Evolutionary conservation across 2,329 filamentous ascomycete species (phyloP).

Genomic region (Pseudogymnoascus sp.): DNA sequence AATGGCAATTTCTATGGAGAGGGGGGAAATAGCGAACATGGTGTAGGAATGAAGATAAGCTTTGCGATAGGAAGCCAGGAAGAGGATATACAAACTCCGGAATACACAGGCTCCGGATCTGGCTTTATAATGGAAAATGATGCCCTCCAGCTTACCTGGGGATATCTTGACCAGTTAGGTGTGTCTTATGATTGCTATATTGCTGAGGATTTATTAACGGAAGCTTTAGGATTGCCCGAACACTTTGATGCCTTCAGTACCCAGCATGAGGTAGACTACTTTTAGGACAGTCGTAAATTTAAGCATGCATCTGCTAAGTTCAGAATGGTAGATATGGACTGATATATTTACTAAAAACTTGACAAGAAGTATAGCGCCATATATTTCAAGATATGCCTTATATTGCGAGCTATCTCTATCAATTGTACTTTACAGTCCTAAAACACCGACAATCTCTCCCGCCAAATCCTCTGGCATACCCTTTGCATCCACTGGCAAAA

Average conservation of each 20-base stretch:
- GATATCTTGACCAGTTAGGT: not conserved
- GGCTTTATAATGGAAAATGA: not conserved
- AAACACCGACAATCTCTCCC: slow-evolving; percentile 8
- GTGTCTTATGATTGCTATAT: not conserved
- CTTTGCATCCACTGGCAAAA: slow-evolving; percentile 25
- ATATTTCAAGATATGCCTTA: not conserved
- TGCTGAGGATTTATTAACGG: not conserved
- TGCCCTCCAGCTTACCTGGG: not conserved
- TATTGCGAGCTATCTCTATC: not conserved
- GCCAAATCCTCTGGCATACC: slow-evolving; percentile 6
- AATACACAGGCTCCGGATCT: not conserved
- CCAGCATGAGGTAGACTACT: not conserved
- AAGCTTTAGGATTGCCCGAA: not conserved
- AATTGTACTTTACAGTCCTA: not conserved
- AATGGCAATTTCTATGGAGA: not conserved
- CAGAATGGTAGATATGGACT: not conserved
- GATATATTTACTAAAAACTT: not conserved
- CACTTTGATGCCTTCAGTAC: not conserved
- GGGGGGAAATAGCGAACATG: not conserved
- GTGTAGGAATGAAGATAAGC: not conserved
- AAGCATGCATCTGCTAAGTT: not conserved
- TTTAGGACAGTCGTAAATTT: not conserved
- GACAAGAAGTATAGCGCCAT: not conserved
- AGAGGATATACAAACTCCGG: not conserved
- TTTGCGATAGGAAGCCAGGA: not conserved